Conservation (phyloP, 352 stramenopile species). For the Pythium volutum region DNA sequence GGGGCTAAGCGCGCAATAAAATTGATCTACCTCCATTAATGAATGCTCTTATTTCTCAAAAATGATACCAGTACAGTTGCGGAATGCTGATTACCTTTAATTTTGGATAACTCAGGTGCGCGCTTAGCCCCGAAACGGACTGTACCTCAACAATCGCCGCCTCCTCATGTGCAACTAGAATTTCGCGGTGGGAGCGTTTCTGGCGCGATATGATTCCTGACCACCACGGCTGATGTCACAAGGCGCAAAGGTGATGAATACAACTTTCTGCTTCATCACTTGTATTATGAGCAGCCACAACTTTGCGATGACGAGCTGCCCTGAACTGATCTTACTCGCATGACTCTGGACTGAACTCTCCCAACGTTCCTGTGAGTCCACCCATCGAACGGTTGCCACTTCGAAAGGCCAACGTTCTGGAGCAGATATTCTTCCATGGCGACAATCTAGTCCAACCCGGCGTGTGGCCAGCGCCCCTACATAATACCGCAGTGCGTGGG, state of each 20-base stretch:
- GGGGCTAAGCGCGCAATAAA: no score
- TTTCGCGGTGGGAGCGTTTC: not conserved
- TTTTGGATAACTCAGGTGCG: no score
- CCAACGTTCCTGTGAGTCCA: not conserved
- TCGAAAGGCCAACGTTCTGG: not conserved
- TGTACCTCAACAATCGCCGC: not conserved
- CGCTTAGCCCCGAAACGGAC: no score
- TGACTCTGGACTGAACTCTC: not conserved
- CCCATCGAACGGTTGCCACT: slow-evolving; percentile 1
- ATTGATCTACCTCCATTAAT: no score
- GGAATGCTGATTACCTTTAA: no score
- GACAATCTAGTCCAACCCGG: slow-evolving; percentile 21
- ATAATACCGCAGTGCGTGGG: not conserved
- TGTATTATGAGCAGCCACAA: not conserved
- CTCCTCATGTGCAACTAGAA: not conserved
- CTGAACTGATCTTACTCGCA: not conserved
- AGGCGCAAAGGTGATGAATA: not conserved
- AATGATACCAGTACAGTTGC: no score
- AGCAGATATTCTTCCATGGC: slow-evolving; percentile 21
- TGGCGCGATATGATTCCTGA: not conserved
- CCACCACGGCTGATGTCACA: not conserved
- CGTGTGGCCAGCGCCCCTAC: not conserved
- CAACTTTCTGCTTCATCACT: not conserved
- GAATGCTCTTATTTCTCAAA: no score
- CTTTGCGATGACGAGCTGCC: not conserved